Evolutionary conservation across 2,329 filamentous ascomycete species (phyloP).

Genomic region (Orbilia oligospora): DNA sequence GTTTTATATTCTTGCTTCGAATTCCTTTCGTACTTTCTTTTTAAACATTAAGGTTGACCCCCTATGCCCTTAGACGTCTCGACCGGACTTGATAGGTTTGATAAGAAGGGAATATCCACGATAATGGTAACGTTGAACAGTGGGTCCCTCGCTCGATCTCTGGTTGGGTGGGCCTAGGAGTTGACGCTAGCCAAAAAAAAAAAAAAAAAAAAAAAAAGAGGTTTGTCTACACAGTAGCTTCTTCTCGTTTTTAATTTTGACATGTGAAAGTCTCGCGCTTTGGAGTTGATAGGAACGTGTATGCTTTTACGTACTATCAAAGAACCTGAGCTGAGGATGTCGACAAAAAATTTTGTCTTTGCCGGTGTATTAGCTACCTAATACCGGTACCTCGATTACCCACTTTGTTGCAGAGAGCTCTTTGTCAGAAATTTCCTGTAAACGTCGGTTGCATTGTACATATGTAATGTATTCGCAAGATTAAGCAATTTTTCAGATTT

Average conservation of each 20-base stretch:
- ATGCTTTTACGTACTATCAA: neutral
- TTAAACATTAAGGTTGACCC: too few relatives aligned
- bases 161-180: slow-evolving; percentile 25
- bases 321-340: neutral
- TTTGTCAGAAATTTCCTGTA: slow-evolving; percentile 11
- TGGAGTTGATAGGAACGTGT: neutral
- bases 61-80: slow-evolving; percentile 4
- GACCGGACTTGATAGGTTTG: slow-evolving; percentile 19
- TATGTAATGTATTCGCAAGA: slow-evolving; percentile 16
- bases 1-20: too few relatives aligned
- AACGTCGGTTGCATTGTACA: neutral
- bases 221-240: too few relatives aligned
- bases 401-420: slow-evolving; percentile 13
- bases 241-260: slow-evolving; percentile 18
- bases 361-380: neutral
- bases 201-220: too few relatives aligned
- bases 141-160: slow-evolving; percentile 24
- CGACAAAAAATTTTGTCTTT: neutral
- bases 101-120: slow-evolving; percentile 42
- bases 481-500: neutral
- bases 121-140: slow-evolving; percentile 38
- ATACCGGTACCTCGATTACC: neutral
- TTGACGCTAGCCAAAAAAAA: slow-evolving; percentile 27
- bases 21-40: too few relatives aligned
- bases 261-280: slow-evolving; percentile 45